These are phyloP conservation scores for Sophora flavescens DNA, from an alignment of 306 rosid species.

Conservation along the genomic window DNA sequence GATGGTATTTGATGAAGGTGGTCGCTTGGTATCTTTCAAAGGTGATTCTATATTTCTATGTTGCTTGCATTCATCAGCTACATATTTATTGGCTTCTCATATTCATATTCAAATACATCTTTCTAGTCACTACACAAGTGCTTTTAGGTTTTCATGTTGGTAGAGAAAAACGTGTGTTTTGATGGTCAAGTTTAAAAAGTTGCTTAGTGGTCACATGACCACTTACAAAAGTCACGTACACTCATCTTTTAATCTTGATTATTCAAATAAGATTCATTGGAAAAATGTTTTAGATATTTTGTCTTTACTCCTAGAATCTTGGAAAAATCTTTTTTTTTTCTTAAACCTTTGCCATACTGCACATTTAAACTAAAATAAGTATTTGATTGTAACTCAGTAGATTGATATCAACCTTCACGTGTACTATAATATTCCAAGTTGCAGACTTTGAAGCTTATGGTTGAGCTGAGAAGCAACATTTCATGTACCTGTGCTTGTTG, in stretches of 20 bases:
- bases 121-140: background rate
- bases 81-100: constrained; percentile 18
- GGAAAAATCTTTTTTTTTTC: background rate
- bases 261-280: too few relatives aligned
- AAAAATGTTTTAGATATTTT: background rate
- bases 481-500: constrained; percentile 1
- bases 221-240: too few relatives aligned
- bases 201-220: too few relatives aligned
- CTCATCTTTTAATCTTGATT: too few relatives aligned
- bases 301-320: constrained; percentile 3
- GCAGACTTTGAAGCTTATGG: constrained; percentile 2
- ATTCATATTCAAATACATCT: constrained; percentile 32
- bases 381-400: background rate
- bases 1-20: constrained; percentile 77
- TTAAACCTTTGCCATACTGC: background rate
- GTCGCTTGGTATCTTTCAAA: constrained; percentile 76
- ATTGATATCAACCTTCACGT: constrained; percentile 23
- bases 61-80: constrained; percentile 13
- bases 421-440: background rate
- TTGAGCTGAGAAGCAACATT: constrained; percentile 16
- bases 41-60: constrained; percentile 57
- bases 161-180: background rate
- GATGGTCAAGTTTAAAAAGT: too few relatives aligned
- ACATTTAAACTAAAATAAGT: constrained; percentile 3
- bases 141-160: constrained; percentile 18